Evolutionary conservation across 2,329 filamentous ascomycete species (phyloP).

Genomic region (Gaeumannomyces sp.): DNA sequence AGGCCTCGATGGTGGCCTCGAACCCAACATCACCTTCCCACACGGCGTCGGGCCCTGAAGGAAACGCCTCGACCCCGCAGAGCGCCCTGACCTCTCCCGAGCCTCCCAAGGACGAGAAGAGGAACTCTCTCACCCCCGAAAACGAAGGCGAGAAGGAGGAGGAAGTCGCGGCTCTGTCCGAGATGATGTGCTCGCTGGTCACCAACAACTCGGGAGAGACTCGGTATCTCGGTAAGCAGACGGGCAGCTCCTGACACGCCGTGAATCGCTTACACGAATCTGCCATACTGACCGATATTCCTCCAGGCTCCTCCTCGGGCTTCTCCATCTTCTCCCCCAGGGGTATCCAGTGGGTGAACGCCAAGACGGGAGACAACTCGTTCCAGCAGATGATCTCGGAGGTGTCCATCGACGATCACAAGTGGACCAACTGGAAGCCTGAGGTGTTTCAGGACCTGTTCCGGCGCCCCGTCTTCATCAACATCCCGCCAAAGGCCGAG

Average conservation of each 20-base stretch:
- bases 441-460: slow-evolving; percentile 94
- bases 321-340: slow-evolving; percentile 99
- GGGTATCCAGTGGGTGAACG: slow-evolving; percentile 96
- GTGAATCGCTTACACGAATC: not conserved
- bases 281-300: not conserved
- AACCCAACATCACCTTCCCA: slow-evolving; percentile 47
- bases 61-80: slow-evolving; percentile 39
- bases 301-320: slow-evolving; percentile 80
- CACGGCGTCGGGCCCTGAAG: slow-evolving; percentile 36
- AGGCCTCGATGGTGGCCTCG: slow-evolving; percentile 42
- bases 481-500: slow-evolving; percentile 78
- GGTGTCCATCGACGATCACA: slow-evolving; percentile 86
- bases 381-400: slow-evolving; percentile 94
- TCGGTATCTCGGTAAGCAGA: slow-evolving; percentile 79
- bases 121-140: slow-evolving; percentile 27
- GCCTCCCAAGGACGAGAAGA: slow-evolving; percentile 30
- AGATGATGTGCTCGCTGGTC: slow-evolving; percentile 98
- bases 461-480: slow-evolving; percentile 74
- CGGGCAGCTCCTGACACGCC: not conserved
- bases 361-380: slow-evolving; percentile 91
- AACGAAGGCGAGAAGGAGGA: slow-evolving; percentile 46
- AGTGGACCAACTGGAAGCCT: slow-evolving; percentile 98
- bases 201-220: slow-evolving; percentile 94
- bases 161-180: slow-evolving; percentile 81
- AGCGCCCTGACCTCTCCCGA: slow-evolving; percentile 51